These are phyloP conservation scores for Vigna mungo DNA, from an alignment of 306 rosid species.

Conservation along the genomic window DNA sequence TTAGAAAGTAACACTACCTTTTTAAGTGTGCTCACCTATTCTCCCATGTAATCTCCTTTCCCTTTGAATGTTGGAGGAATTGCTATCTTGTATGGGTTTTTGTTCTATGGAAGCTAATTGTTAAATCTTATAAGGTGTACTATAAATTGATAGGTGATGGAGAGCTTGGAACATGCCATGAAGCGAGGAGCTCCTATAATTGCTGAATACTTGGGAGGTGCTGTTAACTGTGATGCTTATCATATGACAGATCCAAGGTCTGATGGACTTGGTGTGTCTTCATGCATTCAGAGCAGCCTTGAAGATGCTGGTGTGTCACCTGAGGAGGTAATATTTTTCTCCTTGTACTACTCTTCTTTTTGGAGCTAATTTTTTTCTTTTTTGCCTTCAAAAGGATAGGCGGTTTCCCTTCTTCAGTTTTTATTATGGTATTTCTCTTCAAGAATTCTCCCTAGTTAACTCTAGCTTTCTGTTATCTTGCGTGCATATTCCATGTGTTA, in stretches of 20 bases:
- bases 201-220: slow-evolving; percentile 98
- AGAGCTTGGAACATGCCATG: slow-evolving; percentile 97
- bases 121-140: slow-evolving; percentile 4
- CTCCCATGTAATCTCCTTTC: background rate
- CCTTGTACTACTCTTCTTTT: slow-evolving; percentile 16
- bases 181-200: slow-evolving; percentile 92
- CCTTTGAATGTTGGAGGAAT: background rate
- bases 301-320: slow-evolving; percentile 99
- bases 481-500: background rate
- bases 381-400: background rate
- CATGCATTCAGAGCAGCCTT: slow-evolving; percentile 92
- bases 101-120: background rate
- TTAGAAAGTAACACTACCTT: slow-evolving; percentile 24
- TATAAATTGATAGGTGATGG: slow-evolving; percentile 71
- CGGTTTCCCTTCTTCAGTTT: slow-evolving; percentile 7
- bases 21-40: background rate
- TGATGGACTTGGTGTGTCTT: slow-evolving; percentile 97
- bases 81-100: background rate
- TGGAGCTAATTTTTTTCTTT: background rate
- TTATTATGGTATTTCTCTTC: background rate
- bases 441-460: background rate
- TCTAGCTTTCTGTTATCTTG: slow-evolving; percentile 23
- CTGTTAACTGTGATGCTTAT: slow-evolving; percentile 95
- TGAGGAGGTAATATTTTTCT: slow-evolving; percentile 74
- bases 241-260: slow-evolving; percentile 99